These are phyloP conservation scores for Diaporthe destruens DNA, from an alignment of 2,329 filamentous ascomycete genomes.

Conservation along the genomic window DNA sequence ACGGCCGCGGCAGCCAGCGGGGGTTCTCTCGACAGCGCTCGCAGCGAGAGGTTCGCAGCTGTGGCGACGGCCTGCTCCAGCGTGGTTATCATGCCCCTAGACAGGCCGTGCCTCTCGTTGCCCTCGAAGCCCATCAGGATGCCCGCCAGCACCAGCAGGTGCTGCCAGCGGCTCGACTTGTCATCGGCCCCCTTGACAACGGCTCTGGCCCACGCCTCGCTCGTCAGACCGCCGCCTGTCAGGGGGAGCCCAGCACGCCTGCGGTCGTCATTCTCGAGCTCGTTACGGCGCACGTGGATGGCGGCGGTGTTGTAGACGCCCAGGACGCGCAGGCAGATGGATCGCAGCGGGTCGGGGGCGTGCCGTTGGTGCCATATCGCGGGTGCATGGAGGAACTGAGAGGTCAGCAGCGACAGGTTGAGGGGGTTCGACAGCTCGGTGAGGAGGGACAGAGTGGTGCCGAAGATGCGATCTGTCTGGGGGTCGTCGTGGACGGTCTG, in stretches of 20 bases:
- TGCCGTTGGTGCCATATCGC: conserved; percentile 74
- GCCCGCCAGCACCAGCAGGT: conserved; percentile 83
- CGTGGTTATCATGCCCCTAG: conserved; percentile 71
- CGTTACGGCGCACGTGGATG: conserved; percentile 63
- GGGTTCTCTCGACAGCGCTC: conserved; percentile 54
- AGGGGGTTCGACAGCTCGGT: conserved; percentile 79
- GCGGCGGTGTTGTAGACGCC: conserved; percentile 79
- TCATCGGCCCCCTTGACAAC: conserved; percentile 70
- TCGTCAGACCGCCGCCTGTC: conserved; percentile 58
- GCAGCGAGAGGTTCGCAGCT: conserved; percentile 82
- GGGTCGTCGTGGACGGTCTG: conserved; percentile 65
- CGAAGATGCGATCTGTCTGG: conserved; percentile 70
- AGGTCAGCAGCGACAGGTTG: conserved; percentile 79
- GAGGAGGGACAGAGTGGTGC: conserved; percentile 76
- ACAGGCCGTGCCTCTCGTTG: conserved; percentile 73
- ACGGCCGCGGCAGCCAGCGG: conserved; percentile 64
- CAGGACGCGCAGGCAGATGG: conserved; percentile 73
- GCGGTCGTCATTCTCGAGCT: conserved; percentile 55
- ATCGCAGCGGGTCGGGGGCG: conserved; percentile 70
- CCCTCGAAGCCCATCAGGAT: conserved; percentile 82
- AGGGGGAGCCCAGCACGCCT: conserved; percentile 42
- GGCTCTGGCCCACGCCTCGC: conserved; percentile 68
- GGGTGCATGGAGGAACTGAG: conserved; percentile 78
- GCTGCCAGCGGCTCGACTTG: conserved; percentile 80
- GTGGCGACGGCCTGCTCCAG: conserved; percentile 80